Base-by-base conservation (phyloP, 306 rosid genomes). In the Mimosa pudica region DNA sequence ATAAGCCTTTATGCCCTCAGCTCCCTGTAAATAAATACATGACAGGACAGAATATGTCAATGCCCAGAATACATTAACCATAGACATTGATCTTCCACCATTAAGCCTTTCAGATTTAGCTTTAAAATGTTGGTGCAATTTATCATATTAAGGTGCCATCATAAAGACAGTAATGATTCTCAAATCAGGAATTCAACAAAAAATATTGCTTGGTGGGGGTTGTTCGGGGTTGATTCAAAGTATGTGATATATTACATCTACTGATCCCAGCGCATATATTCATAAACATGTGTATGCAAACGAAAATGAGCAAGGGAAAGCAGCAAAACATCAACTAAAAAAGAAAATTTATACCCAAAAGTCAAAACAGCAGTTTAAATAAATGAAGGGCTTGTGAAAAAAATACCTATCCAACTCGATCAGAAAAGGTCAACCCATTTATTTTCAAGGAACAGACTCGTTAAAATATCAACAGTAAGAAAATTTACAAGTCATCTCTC, bases 1-100 rank as follows among this genome's bases (percentile, higher is more conserved):
- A 79, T 89, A 93, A 32, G 89, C 71, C 67, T 89, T 90, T 78
- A 92, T 95, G 70, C 97, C 99, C 79, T 93, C 98, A 74, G 85
- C 92, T 69, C 98, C 99, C 99, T 95, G 77, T 81, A 77, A 85
- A 17, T 38, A 61, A 76, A 52, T 63, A 75, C 61, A 61, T 65
- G 60, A 51, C 66, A 38, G 73, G 65, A 45, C 44, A 76, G 61
- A 47, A 74, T 41, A 65, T 65, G 17, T 84, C 48, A 85, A 75
- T 44, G 13, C 57, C 71, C 71, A 49, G 66, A 67, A 10, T 35
- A 42, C 36, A 48, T 3, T 42, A 48, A 64, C 45, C 76, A 67
- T 46, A 41, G 20, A 13, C n/a, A 51, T 74, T 58, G 42, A 6
- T 68, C 75, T 73, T 80, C 33, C 65, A 76, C 62, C 44, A 57